These are phyloP conservation scores for Rhizopogon salebrosus DNA, from an alignment of 768 basidiomycete species.

Conservation along the genomic window DNA sequence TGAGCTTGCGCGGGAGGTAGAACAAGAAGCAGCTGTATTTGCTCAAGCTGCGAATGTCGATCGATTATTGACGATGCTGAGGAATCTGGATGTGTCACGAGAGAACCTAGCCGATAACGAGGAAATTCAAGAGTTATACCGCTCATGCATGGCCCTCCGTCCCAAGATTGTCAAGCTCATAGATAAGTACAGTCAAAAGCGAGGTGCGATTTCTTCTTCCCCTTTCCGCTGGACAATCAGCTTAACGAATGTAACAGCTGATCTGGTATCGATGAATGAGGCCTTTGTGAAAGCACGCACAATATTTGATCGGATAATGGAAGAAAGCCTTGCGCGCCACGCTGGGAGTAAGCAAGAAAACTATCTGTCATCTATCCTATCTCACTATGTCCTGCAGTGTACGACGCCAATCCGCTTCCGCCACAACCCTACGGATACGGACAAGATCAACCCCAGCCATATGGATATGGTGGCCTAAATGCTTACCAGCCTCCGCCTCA, in stretches of 20 bases:
- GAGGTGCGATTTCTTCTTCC: constrained; percentile 35
- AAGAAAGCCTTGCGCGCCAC: constrained; percentile 78
- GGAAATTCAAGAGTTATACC: constrained; percentile 88
- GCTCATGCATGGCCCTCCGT: constrained; percentile 80
- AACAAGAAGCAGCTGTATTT: constrained; percentile 86
- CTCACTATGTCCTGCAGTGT: constrained; percentile 34
- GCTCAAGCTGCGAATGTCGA: constrained; percentile 83
- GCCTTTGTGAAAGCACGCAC: constrained; percentile 84
- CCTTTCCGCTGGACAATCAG: neutral
- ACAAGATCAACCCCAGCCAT: constrained; percentile 34
- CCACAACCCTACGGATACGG: constrained; percentile 24
- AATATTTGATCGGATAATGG: constrained; percentile 93
- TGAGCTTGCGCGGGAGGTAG: constrained; percentile 76
- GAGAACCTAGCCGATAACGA: constrained; percentile 89
- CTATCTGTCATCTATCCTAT: neutral
- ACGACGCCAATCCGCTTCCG: constrained; percentile 36
- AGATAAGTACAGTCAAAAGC: constrained; percentile 95
- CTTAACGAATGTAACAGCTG: constrained; percentile 46
- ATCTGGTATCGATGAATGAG: constrained; percentile 92
- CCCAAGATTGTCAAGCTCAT: constrained; percentile 96
- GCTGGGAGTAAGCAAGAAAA: constrained; percentile 43
- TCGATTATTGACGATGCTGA: constrained; percentile 67
- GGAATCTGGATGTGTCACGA: constrained; percentile 65
- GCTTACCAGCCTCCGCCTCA: constrained; percentile 38
- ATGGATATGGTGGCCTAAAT: constrained; percentile 33